Percentiles rank a stretch among this genome's conserved stretches.
Evolutionary conservation across 129 eudicot species (phyloP).

Genomic region (Ambrosia artemisiifolia): DNA sequence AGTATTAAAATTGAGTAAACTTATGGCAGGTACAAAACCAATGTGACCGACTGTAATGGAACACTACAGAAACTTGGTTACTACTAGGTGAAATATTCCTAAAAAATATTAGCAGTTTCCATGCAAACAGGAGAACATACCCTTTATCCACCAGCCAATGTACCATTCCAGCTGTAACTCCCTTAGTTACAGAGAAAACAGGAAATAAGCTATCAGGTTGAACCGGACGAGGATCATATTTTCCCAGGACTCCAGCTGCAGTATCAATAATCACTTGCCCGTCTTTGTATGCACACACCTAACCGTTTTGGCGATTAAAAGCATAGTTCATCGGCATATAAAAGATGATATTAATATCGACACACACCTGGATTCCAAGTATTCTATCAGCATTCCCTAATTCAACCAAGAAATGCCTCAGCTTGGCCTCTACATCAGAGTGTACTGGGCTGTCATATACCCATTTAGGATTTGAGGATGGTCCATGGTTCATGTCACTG

Average conservation of each 20-base stretch:
- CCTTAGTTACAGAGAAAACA: conserved; percentile 89
- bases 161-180: conserved; percentile 82
- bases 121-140: conserved; percentile 34
- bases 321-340: not conserved
- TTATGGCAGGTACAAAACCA: too few relatives aligned
- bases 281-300: conserved; percentile 97
- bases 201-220: conserved; percentile 92
- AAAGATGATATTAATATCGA: not conserved
- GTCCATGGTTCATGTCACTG: conserved; percentile 75
- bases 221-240: conserved; percentile 94
- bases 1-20: too few relatives aligned
- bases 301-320: not conserved
- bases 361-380: conserved; percentile 86
- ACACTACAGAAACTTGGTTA: too few relatives aligned
- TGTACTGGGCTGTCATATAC: conserved; percentile 60
- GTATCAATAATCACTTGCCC: conserved; percentile 96
- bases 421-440: conserved; percentile 77
- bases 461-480: conserved; percentile 63
- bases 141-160: conserved; percentile 92
- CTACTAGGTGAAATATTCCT: too few relatives aligned
- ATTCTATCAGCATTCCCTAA: conserved; percentile 78
- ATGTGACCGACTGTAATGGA: too few relatives aligned
- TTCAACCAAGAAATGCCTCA: conserved; percentile 65
- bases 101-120: conserved; percentile 3
- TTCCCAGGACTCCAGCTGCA: conserved; percentile 91